Conservation (phyloP, 1,284 basidiomycete genomes). For the Schizopora paradoxa region DNA sequence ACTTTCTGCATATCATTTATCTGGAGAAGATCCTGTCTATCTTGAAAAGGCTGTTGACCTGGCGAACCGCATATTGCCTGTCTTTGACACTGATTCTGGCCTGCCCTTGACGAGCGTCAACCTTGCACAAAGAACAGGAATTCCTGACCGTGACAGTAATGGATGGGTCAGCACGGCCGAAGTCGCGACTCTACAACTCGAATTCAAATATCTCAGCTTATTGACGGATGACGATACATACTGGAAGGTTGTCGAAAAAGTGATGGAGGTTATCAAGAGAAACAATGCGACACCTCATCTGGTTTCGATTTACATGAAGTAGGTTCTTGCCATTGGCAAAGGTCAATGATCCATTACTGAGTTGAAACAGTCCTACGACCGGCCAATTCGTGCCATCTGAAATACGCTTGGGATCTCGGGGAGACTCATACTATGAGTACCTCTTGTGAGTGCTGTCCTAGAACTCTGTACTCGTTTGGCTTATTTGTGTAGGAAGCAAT, state of each 20-base stretch:
- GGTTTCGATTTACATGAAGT: slow-evolving; percentile 84
- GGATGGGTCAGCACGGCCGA: slow-evolving; percentile 80
- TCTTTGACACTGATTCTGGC: slow-evolving; percentile 78
- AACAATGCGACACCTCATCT: slow-evolving; percentile 68
- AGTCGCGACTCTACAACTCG: slow-evolving; percentile 79
- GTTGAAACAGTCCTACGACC: slow-evolving; percentile 44
- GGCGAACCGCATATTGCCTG: slow-evolving; percentile 80
- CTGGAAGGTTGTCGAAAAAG: slow-evolving; percentile 80
- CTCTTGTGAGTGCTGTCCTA: slow-evolving; percentile 53
- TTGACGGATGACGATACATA: slow-evolving; percentile 74
- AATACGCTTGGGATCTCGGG: slow-evolving; percentile 87
- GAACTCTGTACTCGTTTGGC: neutral
- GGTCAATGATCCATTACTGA: slow-evolving; percentile 4
- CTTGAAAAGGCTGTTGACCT: slow-evolving; percentile 76
- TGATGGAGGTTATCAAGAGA: slow-evolving; percentile 65
- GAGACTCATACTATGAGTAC: slow-evolving; percentile 95
- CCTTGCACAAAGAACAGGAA: slow-evolving; percentile 58
- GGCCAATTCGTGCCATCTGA: slow-evolving; percentile 72
- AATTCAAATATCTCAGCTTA: slow-evolving; percentile 84
- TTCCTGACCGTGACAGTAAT: slow-evolving; percentile 59
- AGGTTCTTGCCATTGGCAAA: slow-evolving; percentile 22
- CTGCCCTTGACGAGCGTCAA: slow-evolving; percentile 81
- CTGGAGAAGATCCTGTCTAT: slow-evolving; percentile 58
- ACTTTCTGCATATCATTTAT: slow-evolving; percentile 78
- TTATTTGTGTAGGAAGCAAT: slow-evolving; percentile 58